Evolutionary conservation across 805 yeast species (phyloP), one percentile per base, ranked within the genome.

Genomic region (Suhomyces emberorum): DNA sequence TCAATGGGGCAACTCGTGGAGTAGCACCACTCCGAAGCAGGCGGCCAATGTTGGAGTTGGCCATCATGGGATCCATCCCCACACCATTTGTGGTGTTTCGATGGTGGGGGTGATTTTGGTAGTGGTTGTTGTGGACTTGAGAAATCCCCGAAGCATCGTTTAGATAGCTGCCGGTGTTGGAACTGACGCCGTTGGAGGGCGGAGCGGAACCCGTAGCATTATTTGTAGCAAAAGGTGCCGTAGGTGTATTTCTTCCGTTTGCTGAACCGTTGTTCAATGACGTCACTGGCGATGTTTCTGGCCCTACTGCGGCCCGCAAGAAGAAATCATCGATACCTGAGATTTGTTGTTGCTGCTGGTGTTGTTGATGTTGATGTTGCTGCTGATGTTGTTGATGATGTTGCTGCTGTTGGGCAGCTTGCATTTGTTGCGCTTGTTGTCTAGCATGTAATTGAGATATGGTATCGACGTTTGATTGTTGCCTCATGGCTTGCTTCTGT

Each of bases 281-380:
- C n/a, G n/a, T n/a, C 17, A 4, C 26, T 9, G 29, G 18, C 9
- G 18, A 15, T n/a, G 34, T 16, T n/a, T 32, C 35, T 10, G 25
- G 33, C 3, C 22, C 33, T 4, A 38, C 30, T 2, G 37, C 28
- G n/a, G 28, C 32, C 3, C 47, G 20, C 11, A 44, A 32, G 23
- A 44, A 44, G 30, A 44, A 39, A 8, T 44, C 48, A 19, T 44
- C 48, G 4, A 44, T 41, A 11, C 41, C 34, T 3, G 46, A 30
- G 10, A 38, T 29, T 22, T 32, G 37, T 11, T 35, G 43, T 20
- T 32, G 39, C 4, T 30, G 34, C 19, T 35, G 34, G 11, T 20
- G 26, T 3, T 30, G 33, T 7, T 24, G 35, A 4, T 32, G 35
- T 2, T 23, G 29, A 7, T 34, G 45, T 9, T 33, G 41, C 4